A percentile compares a stretch with the other conserved stretches of the same genome.
These are phyloP conservation scores for Triticum turgidum DNA, from an alignment of 176 grass and related monocot genomes.

Conservation along the genomic window DNA sequence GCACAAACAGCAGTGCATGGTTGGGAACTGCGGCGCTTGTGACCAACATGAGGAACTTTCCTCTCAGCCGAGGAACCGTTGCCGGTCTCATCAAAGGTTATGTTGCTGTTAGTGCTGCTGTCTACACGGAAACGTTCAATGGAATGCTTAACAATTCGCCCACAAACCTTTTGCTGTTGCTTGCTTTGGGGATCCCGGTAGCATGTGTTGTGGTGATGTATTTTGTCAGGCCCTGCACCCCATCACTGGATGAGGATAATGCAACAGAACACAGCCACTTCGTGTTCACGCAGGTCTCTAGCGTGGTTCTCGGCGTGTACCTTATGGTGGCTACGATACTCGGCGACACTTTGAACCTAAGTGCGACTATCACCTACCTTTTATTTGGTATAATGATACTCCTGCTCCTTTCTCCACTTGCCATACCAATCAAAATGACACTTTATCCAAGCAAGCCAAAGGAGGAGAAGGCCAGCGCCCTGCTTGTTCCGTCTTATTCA, in stretches of 20 bases:
- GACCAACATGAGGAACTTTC: slow-evolving; percentile 97
- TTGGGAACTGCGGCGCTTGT: slow-evolving; percentile 79
- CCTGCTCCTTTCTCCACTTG: slow-evolving; percentile 80
- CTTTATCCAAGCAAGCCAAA: slow-evolving; percentile 62
- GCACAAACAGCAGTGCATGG: slow-evolving; percentile 95
- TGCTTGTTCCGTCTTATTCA: slow-evolving; percentile 49
- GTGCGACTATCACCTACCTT: slow-evolving; percentile 45
- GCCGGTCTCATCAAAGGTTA: slow-evolving; percentile 94
- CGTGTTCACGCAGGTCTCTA: slow-evolving; percentile 79
- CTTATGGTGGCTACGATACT: slow-evolving; percentile 67
- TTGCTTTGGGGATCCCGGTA: slow-evolving; percentile 67
- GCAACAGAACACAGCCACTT: slow-evolving; percentile 73
- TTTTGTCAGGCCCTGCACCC: slow-evolving; percentile 79
- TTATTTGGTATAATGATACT: slow-evolving; percentile 89
- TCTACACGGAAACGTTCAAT: slow-evolving; percentile 81
- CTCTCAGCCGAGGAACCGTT: slow-evolving; percentile 84
- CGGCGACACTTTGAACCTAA: slow-evolving; percentile 57
- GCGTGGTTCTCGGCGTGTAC: slow-evolving; percentile 74
- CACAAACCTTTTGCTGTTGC: slow-evolving; percentile 65
- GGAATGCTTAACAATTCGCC: slow-evolving; percentile 77
- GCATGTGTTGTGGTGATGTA: slow-evolving; percentile 82
- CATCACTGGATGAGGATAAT: slow-evolving; percentile 78
- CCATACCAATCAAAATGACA: slow-evolving; percentile 94
- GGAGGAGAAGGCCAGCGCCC: slow-evolving; percentile 34
- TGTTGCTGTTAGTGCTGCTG: slow-evolving; percentile 80